phyloP scores from a whole-genome alignment of 345 rosid genomes.

The Citrus sinensis region DNA sequence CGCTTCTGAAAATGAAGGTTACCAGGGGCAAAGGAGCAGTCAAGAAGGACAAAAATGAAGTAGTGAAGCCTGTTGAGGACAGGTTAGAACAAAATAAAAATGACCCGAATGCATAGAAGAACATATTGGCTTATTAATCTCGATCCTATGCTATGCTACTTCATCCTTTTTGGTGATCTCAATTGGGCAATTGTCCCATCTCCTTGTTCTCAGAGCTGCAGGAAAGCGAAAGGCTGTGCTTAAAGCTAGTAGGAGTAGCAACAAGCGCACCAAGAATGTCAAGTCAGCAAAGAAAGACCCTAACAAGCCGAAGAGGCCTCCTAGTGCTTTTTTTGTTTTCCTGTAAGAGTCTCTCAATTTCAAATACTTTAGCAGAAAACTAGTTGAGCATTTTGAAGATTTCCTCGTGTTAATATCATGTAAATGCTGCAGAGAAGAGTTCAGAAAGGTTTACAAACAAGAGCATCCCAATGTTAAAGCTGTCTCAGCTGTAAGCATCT shows the following conservation, averaged over 20 bases:
- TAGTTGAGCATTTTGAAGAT: not conserved
- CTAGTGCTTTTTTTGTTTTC: conserved; percentile 78
- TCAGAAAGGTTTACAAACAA: conserved; percentile 42
- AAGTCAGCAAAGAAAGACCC: conserved; percentile 56
- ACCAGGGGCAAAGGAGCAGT: conserved; percentile 35
- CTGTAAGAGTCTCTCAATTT: conserved; percentile 35
- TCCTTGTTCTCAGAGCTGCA: conserved; percentile 35
- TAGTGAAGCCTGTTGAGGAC: conserved; percentile 34
- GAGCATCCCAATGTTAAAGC: conserved; percentile 46
- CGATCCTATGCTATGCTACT: not conserved
- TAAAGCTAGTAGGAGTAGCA: conserved; percentile 30
- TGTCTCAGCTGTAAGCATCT: conserved; percentile 46
- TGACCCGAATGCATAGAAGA: not conserved
- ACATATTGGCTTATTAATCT: not conserved
- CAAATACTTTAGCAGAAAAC: not conserved
- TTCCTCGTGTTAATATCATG: not conserved
- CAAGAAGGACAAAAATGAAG: conserved; percentile 38
- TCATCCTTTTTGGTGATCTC: not conserved
- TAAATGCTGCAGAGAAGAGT: conserved; percentile 44
- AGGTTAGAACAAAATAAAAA: conserved; percentile 21
- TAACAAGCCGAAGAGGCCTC: conserved; percentile 70
- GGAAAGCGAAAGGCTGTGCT: conserved; percentile 61
- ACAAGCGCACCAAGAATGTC: conserved; percentile 31
- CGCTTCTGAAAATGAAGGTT: conserved; percentile 33
- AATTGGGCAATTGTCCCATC: not conserved